phyloP scores from a whole-genome alignment of 768 basidiomycete genomes.

The Lyophyllum atratum region DNA sequence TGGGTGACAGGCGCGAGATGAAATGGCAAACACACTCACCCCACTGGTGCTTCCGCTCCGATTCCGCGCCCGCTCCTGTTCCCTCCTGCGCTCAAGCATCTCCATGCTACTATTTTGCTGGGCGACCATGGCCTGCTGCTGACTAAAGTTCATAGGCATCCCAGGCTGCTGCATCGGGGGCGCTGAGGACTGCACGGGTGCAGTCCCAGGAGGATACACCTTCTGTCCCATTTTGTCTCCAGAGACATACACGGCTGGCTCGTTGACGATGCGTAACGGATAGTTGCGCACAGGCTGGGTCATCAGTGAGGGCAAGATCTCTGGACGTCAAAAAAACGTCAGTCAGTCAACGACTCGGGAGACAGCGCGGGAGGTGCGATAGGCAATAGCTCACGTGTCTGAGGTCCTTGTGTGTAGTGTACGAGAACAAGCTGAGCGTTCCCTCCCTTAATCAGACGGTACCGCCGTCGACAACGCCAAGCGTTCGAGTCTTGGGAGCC shows the following conservation, averaged over 20 bases:
- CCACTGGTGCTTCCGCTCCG: conserved; percentile 41
- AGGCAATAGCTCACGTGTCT: conserved; percentile 47
- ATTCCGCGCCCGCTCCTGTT: conserved; percentile 58
- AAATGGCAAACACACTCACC: conserved; percentile 31
- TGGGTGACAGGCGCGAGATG: conserved; percentile 7
- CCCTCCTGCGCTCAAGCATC: conserved; percentile 63
- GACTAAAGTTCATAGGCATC: conserved; percentile 37
- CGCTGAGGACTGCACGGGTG: conserved; percentile 21
- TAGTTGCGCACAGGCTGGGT: conserved; percentile 69
- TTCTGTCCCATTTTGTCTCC: conserved; percentile 79
- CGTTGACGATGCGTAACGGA: conserved; percentile 66
- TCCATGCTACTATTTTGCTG: conserved; percentile 78
- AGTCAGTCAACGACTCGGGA: conserved; percentile 13
- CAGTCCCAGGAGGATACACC: conserved; percentile 40
- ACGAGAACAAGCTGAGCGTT: conserved; percentile 73
- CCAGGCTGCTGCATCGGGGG: conserved; percentile 32
- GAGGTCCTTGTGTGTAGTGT: conserved; percentile 71
- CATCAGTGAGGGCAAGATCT: conserved; percentile 56
- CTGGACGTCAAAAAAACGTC: conserved; percentile 34
- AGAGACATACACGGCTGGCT: conserved; percentile 67
- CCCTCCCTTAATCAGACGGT: conserved; percentile 72
- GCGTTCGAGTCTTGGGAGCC: conserved; percentile 60
- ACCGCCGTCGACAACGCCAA: conserved; percentile 70
- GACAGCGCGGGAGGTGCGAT: background rate
- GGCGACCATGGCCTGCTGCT: conserved; percentile 67